Evolutionary conservation across 768 basidiomycete genomes (phyloP).

Genomic region (Terana coerulea): DNA sequence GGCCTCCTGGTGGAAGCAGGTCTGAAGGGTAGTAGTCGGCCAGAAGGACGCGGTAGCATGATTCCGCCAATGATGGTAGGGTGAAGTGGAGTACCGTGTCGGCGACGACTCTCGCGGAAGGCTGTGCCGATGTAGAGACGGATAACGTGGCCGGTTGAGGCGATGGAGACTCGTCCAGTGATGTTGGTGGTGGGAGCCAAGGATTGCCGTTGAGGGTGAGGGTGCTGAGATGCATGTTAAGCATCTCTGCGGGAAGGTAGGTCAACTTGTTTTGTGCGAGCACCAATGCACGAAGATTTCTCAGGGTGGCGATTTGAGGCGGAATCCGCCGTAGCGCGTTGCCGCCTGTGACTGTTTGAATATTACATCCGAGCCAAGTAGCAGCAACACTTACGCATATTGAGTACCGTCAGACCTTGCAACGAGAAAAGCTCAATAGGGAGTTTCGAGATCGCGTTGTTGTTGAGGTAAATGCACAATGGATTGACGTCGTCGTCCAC

Average conservation of each 20-base stretch:
- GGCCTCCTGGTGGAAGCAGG: background rate
- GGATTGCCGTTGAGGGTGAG: slow-evolving; percentile 58
- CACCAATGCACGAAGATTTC: slow-evolving; percentile 55
- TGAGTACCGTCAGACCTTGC: slow-evolving; percentile 55
- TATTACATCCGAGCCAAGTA: background rate
- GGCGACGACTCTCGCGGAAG: slow-evolving; percentile 1
- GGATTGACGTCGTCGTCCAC: slow-evolving; percentile 31
- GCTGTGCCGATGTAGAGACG: background rate
- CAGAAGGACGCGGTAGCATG: slow-evolving; percentile 36
- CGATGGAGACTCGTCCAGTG: background rate
- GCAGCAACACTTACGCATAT: slow-evolving; percentile 47
- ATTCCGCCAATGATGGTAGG: slow-evolving; percentile 32
- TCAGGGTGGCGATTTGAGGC: slow-evolving; percentile 55
- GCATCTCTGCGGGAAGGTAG: slow-evolving; percentile 65
- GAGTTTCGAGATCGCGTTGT: slow-evolving; percentile 49
- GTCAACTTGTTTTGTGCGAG: slow-evolving; percentile 53
- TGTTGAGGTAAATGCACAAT: slow-evolving; percentile 53
- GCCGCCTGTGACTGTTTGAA: slow-evolving; percentile 36
- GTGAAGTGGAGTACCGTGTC: slow-evolving; percentile 18
- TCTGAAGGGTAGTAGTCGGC: slow-evolving; percentile 14
- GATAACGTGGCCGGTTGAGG: background rate
- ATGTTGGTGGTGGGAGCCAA: slow-evolving; percentile 36
- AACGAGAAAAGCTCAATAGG: slow-evolving; percentile 58
- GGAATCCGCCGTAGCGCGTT: slow-evolving; percentile 58
- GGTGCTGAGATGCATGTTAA: slow-evolving; percentile 46